Percentiles rank a stretch among this genome's conserved stretches.
These are phyloP conservation scores for Fusarium acutatum DNA, from an alignment of 2,329 filamentous ascomycete species.

Conservation along the genomic window DNA sequence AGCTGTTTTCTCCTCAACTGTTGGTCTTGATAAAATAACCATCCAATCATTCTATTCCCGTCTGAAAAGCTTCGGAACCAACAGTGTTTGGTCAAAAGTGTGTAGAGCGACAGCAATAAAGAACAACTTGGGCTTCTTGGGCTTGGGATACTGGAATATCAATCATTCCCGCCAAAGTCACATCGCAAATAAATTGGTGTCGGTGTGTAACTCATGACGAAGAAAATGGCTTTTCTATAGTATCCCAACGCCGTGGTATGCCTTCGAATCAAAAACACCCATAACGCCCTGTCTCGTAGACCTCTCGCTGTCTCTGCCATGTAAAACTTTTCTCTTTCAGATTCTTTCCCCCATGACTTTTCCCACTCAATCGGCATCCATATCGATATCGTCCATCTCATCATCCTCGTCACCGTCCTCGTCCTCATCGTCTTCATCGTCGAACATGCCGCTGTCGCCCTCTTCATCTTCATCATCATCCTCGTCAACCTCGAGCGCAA, in stretches of 20 bases:
- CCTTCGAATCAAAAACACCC: constrained; percentile 39
- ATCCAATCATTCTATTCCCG: constrained; percentile 6
- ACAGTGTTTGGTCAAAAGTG: not conserved
- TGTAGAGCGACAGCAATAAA: not conserved
- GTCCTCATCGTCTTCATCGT: constrained; percentile 49
- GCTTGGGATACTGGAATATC: constrained; percentile 11
- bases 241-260: constrained; percentile 39
- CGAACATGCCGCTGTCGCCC: constrained; percentile 38
- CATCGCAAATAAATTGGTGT: constrained; percentile 2
- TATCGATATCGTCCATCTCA: constrained; percentile 46
- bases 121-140: not conserved
- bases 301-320: constrained; percentile 18
- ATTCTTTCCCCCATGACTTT: not conserved
- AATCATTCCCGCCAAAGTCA: constrained; percentile 24
- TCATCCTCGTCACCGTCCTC: constrained; percentile 45
- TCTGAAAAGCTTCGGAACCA: not conserved
- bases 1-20: not conserved
- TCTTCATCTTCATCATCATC: constrained; percentile 48
- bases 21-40: not conserved
- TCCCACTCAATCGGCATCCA: constrained; percentile 39
- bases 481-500: constrained; percentile 47
- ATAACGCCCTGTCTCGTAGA: constrained; percentile 34
- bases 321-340: constrained; percentile 11
- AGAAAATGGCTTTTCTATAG: constrained; percentile 33
- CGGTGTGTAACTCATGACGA: constrained; percentile 26